Evolutionary conservation across 768 basidiomycete species (phyloP).

Genomic region (Crucibulum laeve): DNA sequence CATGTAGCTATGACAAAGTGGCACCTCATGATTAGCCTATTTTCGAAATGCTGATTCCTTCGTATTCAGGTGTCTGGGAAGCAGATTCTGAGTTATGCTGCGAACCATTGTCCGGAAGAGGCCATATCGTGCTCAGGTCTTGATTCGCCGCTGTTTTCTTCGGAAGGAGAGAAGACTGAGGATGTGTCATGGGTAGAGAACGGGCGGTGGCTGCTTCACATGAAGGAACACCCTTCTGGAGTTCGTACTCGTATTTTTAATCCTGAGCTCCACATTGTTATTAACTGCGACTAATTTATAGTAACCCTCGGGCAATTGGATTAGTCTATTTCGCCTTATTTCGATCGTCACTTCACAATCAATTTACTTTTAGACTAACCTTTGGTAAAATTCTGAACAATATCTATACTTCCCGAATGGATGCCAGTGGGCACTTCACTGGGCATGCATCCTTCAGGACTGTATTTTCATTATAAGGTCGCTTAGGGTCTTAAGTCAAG

Average conservation of each 20-base stretch:
- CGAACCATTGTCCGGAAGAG: constrained; percentile 4
- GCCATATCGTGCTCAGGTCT: constrained; percentile 3
- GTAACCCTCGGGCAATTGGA: no score
- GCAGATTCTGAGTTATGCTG: not conserved
- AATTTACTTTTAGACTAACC: no score
- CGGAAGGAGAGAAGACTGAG: constrained; percentile 2
- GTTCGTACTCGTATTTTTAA: not conserved
- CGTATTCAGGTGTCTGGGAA: constrained; percentile 4
- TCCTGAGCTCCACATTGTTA: not conserved
- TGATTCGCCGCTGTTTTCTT: constrained; percentile 5
- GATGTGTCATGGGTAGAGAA: constrained; percentile 4
- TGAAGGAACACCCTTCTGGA: constrained; percentile 1
- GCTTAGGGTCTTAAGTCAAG: no score
- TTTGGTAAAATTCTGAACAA: no score
- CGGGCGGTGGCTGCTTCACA: constrained; percentile 1
- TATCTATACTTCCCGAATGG: no score
- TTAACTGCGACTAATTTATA: no score
- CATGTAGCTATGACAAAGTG: constrained; percentile 8
- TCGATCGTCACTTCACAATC: no score
- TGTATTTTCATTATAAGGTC: no score
- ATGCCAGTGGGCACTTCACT: no score
- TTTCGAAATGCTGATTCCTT: not conserved
- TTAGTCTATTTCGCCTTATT: no score
- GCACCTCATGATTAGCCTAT: not conserved
- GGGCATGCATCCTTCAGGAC: no score